These are phyloP conservation scores for Komagataella populi DNA, from an alignment of 805 yeast species.

Conservation along the genomic window DNA sequence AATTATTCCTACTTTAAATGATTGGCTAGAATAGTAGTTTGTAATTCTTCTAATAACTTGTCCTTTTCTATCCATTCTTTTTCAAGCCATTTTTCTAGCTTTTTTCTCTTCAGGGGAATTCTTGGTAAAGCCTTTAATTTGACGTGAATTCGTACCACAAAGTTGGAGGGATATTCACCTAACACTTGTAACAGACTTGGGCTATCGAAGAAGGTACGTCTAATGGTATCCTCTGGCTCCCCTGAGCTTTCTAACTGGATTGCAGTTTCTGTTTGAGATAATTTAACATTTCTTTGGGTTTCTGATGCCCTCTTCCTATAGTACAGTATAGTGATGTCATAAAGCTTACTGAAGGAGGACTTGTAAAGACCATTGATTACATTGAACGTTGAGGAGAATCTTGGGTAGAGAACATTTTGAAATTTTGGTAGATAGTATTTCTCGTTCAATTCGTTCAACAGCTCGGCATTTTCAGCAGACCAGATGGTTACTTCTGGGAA, in stretches of 20 bases:
- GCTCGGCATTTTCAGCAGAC: slow-evolving; percentile 28
- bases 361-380: slow-evolving; percentile 27
- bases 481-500: slow-evolving; percentile 82
- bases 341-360: slow-evolving; percentile 28
- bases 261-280: neutral
- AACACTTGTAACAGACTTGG: slow-evolving; percentile 24
- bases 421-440: slow-evolving; percentile 48
- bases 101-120: slow-evolving; percentile 37
- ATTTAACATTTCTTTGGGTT: neutral
- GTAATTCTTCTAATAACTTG: slow-evolving; percentile 24
- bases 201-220: slow-evolving; percentile 10
- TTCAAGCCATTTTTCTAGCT: slow-evolving; percentile 68
- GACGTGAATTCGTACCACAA: slow-evolving; percentile 30
- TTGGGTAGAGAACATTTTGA: slow-evolving; percentile 58
- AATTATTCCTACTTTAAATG: neutral
- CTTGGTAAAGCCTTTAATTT: slow-evolving; percentile 30
- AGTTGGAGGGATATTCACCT: slow-evolving; percentile 15
- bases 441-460: slow-evolving; percentile 42
- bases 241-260: neutral
- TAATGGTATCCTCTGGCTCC: slow-evolving; percentile 4
- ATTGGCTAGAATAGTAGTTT: slow-evolving; percentile 6
- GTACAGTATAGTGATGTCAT: slow-evolving; percentile 44
- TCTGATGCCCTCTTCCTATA: slow-evolving; percentile 6
- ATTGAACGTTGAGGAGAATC: slow-evolving; percentile 48
- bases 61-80: slow-evolving; percentile 63